Evolutionary conservation across 2,329 filamentous ascomycete genomes (phyloP).

Genomic region (Microcyclospora tardicrescens): DNA sequence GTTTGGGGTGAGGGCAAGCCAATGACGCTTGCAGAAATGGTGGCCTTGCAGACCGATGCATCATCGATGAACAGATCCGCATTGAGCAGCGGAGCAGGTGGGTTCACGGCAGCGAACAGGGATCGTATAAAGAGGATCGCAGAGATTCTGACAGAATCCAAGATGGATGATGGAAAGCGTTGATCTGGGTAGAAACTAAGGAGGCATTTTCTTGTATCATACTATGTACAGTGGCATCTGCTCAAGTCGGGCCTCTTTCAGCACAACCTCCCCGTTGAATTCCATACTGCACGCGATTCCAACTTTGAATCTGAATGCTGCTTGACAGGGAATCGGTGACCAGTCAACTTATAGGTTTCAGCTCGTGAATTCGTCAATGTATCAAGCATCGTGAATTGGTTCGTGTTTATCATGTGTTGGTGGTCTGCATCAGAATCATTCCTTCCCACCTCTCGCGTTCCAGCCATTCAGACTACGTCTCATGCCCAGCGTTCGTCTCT

Average conservation of each 20-base stretch:
- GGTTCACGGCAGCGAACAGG: constrained; percentile 35
- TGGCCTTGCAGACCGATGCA: constrained; percentile 15
- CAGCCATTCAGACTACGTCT: constrained; percentile 39
- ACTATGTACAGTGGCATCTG: background rate
- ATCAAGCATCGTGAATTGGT: too few relatives aligned
- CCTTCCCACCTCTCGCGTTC: constrained; percentile 19
- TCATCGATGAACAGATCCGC: too few relatives aligned
- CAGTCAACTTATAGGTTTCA: too few relatives aligned
- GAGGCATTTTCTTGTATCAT: background rate
- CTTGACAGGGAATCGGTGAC: too few relatives aligned
- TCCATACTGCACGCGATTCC: too few relatives aligned
- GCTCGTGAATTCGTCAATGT: too few relatives aligned
- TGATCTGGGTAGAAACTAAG: too few relatives aligned
- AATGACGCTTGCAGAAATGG: constrained; percentile 35
- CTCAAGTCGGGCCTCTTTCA: too few relatives aligned
- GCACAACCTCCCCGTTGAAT: too few relatives aligned
- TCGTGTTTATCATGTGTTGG: too few relatives aligned
- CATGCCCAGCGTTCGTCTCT: constrained; percentile 38
- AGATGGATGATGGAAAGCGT: constrained; percentile 28
- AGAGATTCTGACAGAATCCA: constrained; percentile 55
- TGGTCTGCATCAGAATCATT: too few relatives aligned
- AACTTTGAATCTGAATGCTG: too few relatives aligned
- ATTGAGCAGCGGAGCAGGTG: constrained; percentile 5
- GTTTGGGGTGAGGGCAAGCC: constrained; percentile 40
- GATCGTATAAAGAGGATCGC: constrained; percentile 51